A percentile compares a stretch with the other conserved stretches of the same genome.
These are phyloP conservation scores for Pichia californica DNA, from an alignment of 805 yeast genomes.

Conservation along the genomic window DNA sequence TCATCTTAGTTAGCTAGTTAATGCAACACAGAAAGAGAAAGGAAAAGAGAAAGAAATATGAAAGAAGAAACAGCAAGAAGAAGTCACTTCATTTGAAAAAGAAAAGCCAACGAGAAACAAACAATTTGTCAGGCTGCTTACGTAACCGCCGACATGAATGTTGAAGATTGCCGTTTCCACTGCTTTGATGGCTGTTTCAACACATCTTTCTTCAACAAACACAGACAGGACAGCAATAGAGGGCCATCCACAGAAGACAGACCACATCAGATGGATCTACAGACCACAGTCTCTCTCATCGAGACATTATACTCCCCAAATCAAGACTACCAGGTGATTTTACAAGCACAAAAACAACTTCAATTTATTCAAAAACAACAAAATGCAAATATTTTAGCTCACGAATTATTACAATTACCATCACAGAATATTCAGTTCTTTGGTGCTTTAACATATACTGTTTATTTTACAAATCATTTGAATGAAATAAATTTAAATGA, in stretches of 20 bases:
- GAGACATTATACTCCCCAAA: constrained; percentile 38
- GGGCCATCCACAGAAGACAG: no score
- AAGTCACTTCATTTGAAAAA: no score
- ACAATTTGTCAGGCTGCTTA: no score
- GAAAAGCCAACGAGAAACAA: no score
- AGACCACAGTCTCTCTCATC: constrained; percentile 21
- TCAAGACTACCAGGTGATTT: constrained; percentile 33
- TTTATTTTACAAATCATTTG: constrained; percentile 23
- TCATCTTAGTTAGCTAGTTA: neutral
- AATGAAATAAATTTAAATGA: neutral
- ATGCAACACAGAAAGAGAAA: no score
- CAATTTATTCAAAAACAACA: constrained; percentile 53
- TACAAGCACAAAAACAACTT: constrained; percentile 44
- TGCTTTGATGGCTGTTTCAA: no score
- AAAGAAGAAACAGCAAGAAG: no score
- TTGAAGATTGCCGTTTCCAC: no score
- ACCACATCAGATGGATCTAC: neutral
- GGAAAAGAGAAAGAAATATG: no score
- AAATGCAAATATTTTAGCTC: constrained; percentile 54
- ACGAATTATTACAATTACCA: constrained; percentile 35
- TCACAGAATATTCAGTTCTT: constrained; percentile 56
- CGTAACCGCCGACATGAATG: no score
- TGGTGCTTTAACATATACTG: constrained; percentile 77
- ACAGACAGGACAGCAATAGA: neutral
- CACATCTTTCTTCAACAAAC: no score